Conservation (phyloP, 2,329 filamentous ascomycete species). For the Fusarium sp. region DNA sequence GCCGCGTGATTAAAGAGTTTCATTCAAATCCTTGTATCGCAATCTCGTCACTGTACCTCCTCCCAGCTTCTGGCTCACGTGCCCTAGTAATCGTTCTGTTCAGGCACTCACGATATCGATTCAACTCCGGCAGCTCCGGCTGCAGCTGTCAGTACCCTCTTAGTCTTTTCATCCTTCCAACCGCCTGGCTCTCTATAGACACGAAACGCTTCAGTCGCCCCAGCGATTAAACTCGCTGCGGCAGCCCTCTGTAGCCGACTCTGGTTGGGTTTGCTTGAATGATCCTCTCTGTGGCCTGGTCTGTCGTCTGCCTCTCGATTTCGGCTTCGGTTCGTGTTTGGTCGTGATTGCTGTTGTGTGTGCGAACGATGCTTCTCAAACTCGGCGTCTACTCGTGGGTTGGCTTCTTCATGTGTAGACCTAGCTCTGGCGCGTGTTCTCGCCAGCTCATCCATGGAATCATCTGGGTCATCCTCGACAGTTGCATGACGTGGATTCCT, state of each 20-base stretch:
- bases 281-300: not conserved
- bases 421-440: not conserved
- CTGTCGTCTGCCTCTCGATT: not conserved
- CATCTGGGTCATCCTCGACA: not conserved
- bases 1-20: no score
- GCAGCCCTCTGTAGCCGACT: not conserved
- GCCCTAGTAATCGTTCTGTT: not conserved
- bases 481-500: not conserved
- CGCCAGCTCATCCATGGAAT: not conserved
- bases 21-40: no score
- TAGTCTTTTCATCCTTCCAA: not conserved
- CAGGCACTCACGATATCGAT: no score
- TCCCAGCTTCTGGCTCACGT: not conserved
- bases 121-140: not conserved
- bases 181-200: not conserved
- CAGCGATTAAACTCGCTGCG: not conserved
- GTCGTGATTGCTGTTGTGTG: not conserved
- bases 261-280: not conserved
- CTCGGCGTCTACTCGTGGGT: not conserved
- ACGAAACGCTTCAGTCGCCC: not conserved
- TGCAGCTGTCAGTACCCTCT: not conserved
- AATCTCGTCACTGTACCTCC: not conserved
- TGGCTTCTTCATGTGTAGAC: not conserved
- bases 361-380: not conserved
- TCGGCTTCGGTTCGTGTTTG: not conserved